Conservation (phyloP, 2,329 filamentous ascomycete genomes). For the Botrytis fabae region DNA sequence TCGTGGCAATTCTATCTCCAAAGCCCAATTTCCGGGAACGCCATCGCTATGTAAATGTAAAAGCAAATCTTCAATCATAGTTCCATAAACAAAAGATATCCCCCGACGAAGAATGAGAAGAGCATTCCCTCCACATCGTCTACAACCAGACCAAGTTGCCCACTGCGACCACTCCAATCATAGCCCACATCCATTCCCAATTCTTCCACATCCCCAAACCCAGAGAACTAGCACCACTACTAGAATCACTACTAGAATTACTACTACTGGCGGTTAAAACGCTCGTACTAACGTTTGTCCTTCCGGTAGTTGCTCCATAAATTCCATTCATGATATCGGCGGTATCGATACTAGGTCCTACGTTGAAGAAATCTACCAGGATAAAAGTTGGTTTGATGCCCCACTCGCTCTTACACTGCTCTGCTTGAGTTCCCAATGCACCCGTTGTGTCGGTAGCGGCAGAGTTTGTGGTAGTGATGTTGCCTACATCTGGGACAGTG, state of each 20-base stretch:
- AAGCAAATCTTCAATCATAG: constrained; percentile 28
- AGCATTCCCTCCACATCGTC: neutral
- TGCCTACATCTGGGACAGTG: constrained; percentile 59
- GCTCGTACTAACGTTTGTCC: constrained; percentile 33
- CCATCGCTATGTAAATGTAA: constrained; percentile 31
- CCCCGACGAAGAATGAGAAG: constrained; percentile 1
- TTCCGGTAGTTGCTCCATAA: constrained; percentile 32
- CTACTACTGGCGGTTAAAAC: constrained; percentile 25
- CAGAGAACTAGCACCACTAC: constrained; percentile 20
- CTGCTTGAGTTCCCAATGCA: constrained; percentile 54
- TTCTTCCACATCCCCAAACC: neutral
- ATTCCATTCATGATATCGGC: constrained; percentile 68
- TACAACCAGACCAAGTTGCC: constrained; percentile 1
- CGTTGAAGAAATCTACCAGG: constrained; percentile 78
- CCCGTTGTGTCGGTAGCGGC: constrained; percentile 49
- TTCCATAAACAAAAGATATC: constrained; percentile 29
- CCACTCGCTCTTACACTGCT: constrained; percentile 58
- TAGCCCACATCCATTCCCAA: constrained; percentile 9
- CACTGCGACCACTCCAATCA: constrained; percentile 4
- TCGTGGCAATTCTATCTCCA: neutral
- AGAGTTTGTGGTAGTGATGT: constrained; percentile 66
- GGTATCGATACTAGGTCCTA: constrained; percentile 66
- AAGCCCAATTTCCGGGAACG: constrained; percentile 23
- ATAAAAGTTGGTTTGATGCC: constrained; percentile 68
- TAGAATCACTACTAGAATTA: neutral